Evolutionary conservation across 2,329 filamentous ascomycete species (phyloP).

Genomic region (Venturia nashicola): DNA sequence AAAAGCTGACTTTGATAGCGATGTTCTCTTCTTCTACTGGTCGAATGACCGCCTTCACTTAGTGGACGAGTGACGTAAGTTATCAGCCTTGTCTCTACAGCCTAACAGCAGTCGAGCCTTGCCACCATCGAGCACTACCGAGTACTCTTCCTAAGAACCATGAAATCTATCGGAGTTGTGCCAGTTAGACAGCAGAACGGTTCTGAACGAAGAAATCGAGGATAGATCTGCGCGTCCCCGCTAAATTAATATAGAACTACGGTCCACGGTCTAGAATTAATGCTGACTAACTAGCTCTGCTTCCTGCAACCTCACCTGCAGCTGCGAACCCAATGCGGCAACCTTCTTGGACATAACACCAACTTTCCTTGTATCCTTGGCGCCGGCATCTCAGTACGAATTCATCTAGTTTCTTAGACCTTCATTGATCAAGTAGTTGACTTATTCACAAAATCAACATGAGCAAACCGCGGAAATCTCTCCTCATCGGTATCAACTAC

Average conservation of each 20-base stretch:
- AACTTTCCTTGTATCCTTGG: background rate
- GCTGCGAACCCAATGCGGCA: background rate
- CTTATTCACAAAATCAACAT: background rate
- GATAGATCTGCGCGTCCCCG: background rate
- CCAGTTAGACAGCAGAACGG: background rate
- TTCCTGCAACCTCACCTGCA: too few relatives aligned
- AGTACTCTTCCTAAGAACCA: too few relatives aligned
- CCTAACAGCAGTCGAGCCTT: too few relatives aligned
- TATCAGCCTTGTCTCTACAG: too few relatives aligned
- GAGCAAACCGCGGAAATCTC: slow-evolving; percentile 25
- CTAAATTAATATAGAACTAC: background rate
- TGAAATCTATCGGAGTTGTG: background rate
- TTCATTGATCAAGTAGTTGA: background rate
- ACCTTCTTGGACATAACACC: background rate
- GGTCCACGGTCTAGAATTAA: too few relatives aligned
- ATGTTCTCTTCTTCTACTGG: too few relatives aligned
- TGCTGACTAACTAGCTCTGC: background rate
- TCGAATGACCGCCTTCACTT: too few relatives aligned
- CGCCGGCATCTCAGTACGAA: background rate
- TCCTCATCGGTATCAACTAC: slow-evolving; percentile 44
- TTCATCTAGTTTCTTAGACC: background rate
- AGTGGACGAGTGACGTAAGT: too few relatives aligned
- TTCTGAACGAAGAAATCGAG: background rate
- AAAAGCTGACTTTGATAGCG: too few relatives aligned
- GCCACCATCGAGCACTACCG: too few relatives aligned